Evolutionary conservation across 768 basidiomycete genomes (phyloP).

Genomic region (Leucosporidium yakuticum): DNA sequence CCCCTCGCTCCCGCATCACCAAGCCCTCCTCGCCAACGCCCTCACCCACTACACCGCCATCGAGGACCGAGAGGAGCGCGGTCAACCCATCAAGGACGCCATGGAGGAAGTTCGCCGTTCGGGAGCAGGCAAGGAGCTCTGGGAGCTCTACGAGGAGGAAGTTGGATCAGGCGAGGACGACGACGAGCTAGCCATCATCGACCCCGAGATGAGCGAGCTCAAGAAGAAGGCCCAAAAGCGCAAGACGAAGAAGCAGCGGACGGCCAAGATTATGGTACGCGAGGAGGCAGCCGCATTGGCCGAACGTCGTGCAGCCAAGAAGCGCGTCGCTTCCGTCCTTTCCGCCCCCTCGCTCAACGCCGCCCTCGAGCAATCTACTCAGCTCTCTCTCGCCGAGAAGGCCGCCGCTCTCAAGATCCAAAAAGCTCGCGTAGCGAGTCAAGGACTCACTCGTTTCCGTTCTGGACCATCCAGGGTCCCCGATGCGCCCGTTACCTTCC

Average conservation of each 20-base stretch:
- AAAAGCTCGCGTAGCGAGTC: slow-evolving; percentile 22
- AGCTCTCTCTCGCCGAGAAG: slow-evolving; percentile 32
- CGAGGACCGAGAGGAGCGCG: slow-evolving; percentile 29
- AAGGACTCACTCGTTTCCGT: slow-evolving; percentile 35
- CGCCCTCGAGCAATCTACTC: slow-evolving; percentile 39
- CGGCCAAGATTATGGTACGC: slow-evolving; percentile 20
- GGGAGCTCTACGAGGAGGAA: slow-evolving; percentile 33
- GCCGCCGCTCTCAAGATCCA: slow-evolving; percentile 25
- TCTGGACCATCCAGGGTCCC: slow-evolving; percentile 36
- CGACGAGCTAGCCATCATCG: slow-evolving; percentile 6
- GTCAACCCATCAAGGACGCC: slow-evolving; percentile 16
- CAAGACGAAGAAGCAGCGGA: slow-evolving; percentile 35
- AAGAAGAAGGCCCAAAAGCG: slow-evolving; percentile 22
- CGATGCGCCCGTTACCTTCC: slow-evolving; percentile 31
- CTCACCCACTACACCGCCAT: slow-evolving; percentile 28
- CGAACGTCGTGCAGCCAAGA: slow-evolving; percentile 29
- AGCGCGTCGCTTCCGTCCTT: slow-evolving; percentile 32
- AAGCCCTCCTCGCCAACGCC: slow-evolving; percentile 28
- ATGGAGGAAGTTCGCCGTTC: slow-evolving; percentile 12
- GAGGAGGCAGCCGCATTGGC: slow-evolving; percentile 18
- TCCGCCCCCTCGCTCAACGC: slow-evolving; percentile 43
- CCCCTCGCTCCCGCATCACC: slow-evolving; percentile 34
- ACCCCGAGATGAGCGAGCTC: slow-evolving; percentile 23
- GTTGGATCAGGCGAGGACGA: slow-evolving; percentile 35
- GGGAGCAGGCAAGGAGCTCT: slow-evolving; percentile 17